These are phyloP conservation scores for Lyophyllum semitale DNA, from an alignment of 768 basidiomycete species.

Conservation along the genomic window DNA sequence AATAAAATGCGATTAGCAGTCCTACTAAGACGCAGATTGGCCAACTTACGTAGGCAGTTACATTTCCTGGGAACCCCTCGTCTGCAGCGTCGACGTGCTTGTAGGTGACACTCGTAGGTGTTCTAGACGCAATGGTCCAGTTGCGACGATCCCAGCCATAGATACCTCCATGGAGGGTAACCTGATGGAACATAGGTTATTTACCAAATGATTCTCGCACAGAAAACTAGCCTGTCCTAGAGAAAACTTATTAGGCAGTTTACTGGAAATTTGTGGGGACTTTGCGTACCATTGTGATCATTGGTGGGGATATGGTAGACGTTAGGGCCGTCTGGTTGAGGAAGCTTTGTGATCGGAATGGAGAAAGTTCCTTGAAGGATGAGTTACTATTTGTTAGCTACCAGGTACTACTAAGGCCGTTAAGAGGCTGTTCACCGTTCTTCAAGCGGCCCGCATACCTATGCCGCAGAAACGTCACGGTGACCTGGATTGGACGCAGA, in stretches of 20 bases:
- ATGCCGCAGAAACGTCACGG: neutral
- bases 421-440: slow-evolving; percentile 34
- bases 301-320: slow-evolving; percentile 54
- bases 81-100: slow-evolving; percentile 51
- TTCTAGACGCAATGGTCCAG: slow-evolving; percentile 50
- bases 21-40: neutral
- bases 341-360: slow-evolving; percentile 49
- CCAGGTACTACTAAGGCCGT: neutral
- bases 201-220: neutral
- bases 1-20: neutral
- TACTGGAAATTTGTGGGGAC: neutral
- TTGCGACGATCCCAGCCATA: slow-evolving; percentile 59
- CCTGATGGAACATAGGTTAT: slow-evolving; percentile 25
- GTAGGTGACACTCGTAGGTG: slow-evolving; percentile 51
- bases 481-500: neutral
- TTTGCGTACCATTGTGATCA: slow-evolving; percentile 44
- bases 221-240: slow-evolving; percentile 23
- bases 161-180: slow-evolving; percentile 58
- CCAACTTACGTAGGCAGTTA: slow-evolving; percentile 39
- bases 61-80: slow-evolving; percentile 56
- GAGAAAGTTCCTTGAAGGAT: slow-evolving; percentile 56
- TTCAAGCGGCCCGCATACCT: slow-evolving; percentile 58
- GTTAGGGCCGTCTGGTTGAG: slow-evolving; percentile 42
- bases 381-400: too few species aligned
- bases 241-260: neutral